phyloP scores from a whole-genome alignment of 257 asterid genomes.

The Avicennia marina region DNA sequence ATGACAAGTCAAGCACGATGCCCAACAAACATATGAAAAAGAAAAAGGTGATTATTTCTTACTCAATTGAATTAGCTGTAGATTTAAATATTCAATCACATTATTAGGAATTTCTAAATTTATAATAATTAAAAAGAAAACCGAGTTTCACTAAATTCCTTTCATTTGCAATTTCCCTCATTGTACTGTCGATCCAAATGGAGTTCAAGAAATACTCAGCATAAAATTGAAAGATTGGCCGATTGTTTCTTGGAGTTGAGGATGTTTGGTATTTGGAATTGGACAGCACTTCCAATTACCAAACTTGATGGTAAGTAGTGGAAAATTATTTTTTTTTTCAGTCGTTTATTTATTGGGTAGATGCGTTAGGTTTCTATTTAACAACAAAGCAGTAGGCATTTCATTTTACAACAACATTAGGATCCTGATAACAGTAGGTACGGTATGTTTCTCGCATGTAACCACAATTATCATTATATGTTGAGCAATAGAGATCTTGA shows the following conservation, averaged over 20 bases:
- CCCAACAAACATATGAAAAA: too few relatives aligned
- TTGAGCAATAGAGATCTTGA: too few relatives aligned
- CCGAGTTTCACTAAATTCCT: neutral
- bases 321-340: too few relatives aligned
- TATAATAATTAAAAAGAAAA: neutral
- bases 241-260: neutral
- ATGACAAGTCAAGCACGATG: conserved; percentile 1
- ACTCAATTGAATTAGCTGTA: neutral
- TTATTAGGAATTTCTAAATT: neutral
- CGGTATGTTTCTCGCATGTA: too few relatives aligned
- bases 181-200: neutral
- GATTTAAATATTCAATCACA: neutral
- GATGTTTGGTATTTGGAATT: neutral
- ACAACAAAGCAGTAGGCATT: too few relatives aligned
- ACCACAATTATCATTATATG: too few relatives aligned
- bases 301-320: too few relatives aligned
- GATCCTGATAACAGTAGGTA: too few relatives aligned
- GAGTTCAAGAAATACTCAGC: neutral
- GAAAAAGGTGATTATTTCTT: neutral
- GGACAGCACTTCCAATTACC: neutral
- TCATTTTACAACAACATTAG: too few relatives aligned
- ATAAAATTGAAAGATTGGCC: neutral
- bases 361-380: too few relatives aligned
- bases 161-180: neutral
- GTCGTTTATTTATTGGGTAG: too few relatives aligned